Base-by-base conservation (phyloP, 1,284 basidiomycete genomes). In the Entoloma clypeatum region DNA sequence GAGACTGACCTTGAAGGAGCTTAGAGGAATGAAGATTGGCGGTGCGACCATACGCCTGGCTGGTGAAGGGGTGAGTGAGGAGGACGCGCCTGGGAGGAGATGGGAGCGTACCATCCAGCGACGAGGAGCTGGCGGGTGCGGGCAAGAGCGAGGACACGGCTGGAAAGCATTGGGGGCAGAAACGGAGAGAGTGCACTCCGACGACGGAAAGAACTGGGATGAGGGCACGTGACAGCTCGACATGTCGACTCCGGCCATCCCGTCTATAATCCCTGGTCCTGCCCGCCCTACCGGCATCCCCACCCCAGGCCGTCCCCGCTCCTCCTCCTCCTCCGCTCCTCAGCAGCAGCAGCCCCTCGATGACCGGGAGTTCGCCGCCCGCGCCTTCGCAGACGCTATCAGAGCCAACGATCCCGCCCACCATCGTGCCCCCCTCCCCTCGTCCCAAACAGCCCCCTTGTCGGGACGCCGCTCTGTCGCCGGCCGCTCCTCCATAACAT, bases 391-490 rank as follows among this genome's bases (percentile, higher is more conserved):
- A 33, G 86, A 88, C 49, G 86, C 86, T 16, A 77, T 90, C 58
- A 81, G 72, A 52, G 75, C 82, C 32, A 85, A 90, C 54, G 82
- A 89, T 58, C 87, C 86, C 23, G 74, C 81, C 19, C 73, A 75
- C 31, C 81, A 87, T 62, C 77, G 79, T 47, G 48, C 65, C n/a
- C 67, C 74, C 1, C 62, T 72, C 2, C 61, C 74, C 18, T 76
- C 77, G n/a, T 75, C 74, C n/a, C 63, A 65, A 36, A 62, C 65
- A n/a, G 49, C 61, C 23, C 67, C 72, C 3, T 62, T 67, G 25
- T 64, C 63, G 26, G 65, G 64, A 16, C 61, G 67, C 38, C 62
- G 60, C 34, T 69, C 68, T 10, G 65, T 65, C 11, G 51, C 58
- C 33, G 64, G 68, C 13, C 65, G 79, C 18, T 68, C 77, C 2